Conservation (phyloP, 768 basidiomycete genomes). For the Leccinum imitatum region DNA sequence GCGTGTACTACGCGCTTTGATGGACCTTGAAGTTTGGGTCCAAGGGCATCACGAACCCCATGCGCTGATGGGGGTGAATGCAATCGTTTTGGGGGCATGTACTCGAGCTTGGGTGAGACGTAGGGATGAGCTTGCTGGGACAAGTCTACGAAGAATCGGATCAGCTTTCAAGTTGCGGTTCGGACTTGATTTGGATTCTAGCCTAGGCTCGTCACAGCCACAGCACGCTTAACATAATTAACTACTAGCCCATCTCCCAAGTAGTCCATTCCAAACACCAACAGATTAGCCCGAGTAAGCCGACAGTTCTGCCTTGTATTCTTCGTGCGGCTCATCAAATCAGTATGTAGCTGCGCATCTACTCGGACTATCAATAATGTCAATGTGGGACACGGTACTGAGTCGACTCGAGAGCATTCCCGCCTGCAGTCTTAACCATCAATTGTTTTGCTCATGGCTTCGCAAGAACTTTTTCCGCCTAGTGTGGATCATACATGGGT, state of each 20-base stretch:
- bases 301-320: neutral
- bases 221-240: neutral
- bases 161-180: neutral
- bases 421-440: neutral
- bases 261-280: too few species aligned
- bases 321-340: neutral
- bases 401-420: neutral
- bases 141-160: neutral
- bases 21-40: slow-evolving; percentile 3
- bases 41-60: neutral
- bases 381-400: neutral
- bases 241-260: too few species aligned
- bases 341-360: neutral
- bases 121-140: neutral
- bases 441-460: neutral
- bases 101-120: neutral
- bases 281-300: neutral
- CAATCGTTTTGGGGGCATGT: slow-evolving; percentile 17
- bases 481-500: neutral
- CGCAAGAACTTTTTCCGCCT: neutral
- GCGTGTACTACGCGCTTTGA: slow-evolving; percentile 12
- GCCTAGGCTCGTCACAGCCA: slow-evolving; percentile 7
- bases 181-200: too few species aligned
- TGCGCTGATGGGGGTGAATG: slow-evolving; percentile 3
- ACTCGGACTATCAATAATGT: neutral